These are phyloP conservation scores for Aquilaria agallochum DNA, from an alignment of 441 rosid species.

Conservation along the genomic window DNA sequence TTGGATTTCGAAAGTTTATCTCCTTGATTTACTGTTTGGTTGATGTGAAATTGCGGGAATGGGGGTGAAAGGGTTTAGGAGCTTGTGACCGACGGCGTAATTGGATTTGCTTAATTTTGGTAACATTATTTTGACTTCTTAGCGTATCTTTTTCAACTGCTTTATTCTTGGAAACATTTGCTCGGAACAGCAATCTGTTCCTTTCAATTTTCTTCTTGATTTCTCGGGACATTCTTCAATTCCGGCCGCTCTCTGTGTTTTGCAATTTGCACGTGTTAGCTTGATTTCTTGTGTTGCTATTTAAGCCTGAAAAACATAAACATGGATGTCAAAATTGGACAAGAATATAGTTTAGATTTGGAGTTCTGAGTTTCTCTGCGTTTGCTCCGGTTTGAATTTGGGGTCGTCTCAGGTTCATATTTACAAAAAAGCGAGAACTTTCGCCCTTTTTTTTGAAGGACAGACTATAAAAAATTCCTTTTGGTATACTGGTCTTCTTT, in stretches of 20 bases:
- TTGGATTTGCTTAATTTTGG: constrained; percentile 7
- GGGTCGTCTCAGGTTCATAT: too few relatives aligned
- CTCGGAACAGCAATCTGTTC: neutral
- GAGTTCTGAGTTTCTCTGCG: too few relatives aligned
- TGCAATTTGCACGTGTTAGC: constrained; percentile 10
- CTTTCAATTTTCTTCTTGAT: constrained; percentile 5
- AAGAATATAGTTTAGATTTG: constrained; percentile 9
- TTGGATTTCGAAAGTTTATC: neutral
- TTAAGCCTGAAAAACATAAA: constrained; percentile 3
- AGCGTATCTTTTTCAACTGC: constrained; percentile 3
- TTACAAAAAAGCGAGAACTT: too few relatives aligned
- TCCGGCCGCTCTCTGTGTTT: neutral
- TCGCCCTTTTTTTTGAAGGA: too few relatives aligned
- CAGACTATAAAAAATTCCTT: too few relatives aligned
- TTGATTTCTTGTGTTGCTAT: constrained; percentile 7
- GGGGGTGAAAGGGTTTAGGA: constrained; percentile 12
- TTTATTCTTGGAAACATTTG: constrained; percentile 10
- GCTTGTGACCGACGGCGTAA: neutral
- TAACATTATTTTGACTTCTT: neutral
- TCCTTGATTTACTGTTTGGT: constrained; percentile 16
- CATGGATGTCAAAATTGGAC: neutral
- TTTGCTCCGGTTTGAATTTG: too few relatives aligned
- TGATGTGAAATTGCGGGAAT: constrained; percentile 21
- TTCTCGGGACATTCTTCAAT: constrained; percentile 9
- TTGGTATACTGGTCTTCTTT: too few relatives aligned